Percentiles rank a stretch among this genome's conserved stretches.
phyloP scores from a whole-genome alignment of 352 stramenopile genomes.

The Pythium oligandrum region DNA sequence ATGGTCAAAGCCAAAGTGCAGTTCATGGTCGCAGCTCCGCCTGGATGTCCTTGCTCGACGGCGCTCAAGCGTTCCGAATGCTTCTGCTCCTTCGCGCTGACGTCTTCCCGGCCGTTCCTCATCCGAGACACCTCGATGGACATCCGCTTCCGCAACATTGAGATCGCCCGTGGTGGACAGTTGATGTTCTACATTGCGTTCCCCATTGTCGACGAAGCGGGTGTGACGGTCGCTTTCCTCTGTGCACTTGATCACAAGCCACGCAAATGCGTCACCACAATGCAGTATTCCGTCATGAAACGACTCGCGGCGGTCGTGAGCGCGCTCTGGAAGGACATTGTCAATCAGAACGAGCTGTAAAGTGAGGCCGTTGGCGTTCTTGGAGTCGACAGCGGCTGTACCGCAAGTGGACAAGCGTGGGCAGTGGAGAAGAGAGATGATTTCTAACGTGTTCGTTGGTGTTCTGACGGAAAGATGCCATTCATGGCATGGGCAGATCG shows the following conservation, averaged over 20 bases:
- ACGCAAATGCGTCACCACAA: constrained; percentile 42
- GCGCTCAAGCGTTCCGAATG: constrained; percentile 19
- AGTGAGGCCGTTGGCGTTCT: no score
- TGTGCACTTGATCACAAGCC: constrained; percentile 40
- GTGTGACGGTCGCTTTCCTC: constrained; percentile 31
- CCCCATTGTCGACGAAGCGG: constrained; percentile 24
- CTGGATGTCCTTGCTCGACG: constrained; percentile 13
- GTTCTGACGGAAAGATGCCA: no score
- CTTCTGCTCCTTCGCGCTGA: constrained; percentile 36
- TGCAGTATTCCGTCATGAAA: constrained; percentile 56
- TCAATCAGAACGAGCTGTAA: no score
- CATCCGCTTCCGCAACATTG: constrained; percentile 49
- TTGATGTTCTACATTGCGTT: constrained; percentile 41
- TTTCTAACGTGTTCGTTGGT: no score
- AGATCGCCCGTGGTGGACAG: constrained; percentile 25
- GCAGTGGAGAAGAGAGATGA: no score
- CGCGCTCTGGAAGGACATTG: constrained; percentile 8
- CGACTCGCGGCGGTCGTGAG: constrained; percentile 28
- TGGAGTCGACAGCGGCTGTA: no score
- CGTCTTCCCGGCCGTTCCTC: constrained; percentile 31
- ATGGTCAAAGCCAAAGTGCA: constrained; percentile 26
- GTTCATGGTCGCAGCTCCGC: constrained; percentile 15
- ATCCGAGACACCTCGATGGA: constrained; percentile 40
- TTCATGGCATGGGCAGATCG: no score
- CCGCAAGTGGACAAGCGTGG: no score